phyloP scores from a whole-genome alignment of 495 filamentous ascomycete genomes.

The Penicillium goetzii region DNA sequence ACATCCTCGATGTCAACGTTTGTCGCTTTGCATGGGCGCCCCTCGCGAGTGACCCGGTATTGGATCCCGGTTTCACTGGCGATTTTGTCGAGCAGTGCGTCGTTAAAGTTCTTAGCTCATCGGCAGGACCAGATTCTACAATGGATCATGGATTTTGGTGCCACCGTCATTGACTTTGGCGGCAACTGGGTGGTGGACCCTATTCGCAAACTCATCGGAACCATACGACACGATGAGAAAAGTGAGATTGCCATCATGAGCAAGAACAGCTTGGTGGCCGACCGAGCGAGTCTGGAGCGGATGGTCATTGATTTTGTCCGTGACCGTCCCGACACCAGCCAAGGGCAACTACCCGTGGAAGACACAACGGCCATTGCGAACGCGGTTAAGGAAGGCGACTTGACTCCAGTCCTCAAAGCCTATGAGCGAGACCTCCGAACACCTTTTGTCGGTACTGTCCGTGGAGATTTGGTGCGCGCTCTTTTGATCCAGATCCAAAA shows the following conservation, averaged over 20 bases:
- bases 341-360: constrained; percentile 48
- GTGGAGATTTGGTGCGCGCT: constrained; percentile 85
- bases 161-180: constrained; percentile 87
- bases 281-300: constrained; percentile 87
- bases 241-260: constrained; percentile 97
- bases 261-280: constrained; percentile 82
- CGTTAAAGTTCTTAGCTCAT: constrained; percentile 73
- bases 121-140: constrained; percentile 70
- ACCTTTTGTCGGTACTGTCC: constrained; percentile 77
- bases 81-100: constrained; percentile 76
- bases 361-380: constrained; percentile 71
- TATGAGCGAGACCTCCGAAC: constrained; percentile 85
- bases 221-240: constrained; percentile 86
- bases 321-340: constrained; percentile 65
- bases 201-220: constrained; percentile 77
- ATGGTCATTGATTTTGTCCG: constrained; percentile 97
- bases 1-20: constrained; percentile 48
- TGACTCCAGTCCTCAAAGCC: constrained; percentile 86
- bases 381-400: constrained; percentile 86
- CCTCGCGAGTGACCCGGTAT: constrained; percentile 76
- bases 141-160: constrained; percentile 76
- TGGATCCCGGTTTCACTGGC: constrained; percentile 72
- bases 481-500: constrained; percentile 97
- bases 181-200: constrained; percentile 93
- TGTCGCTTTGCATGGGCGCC: constrained; percentile 68